phyloP scores from a whole-genome alignment of 1,284 basidiomycete species.

The Pseudozyma flocculosa region DNA sequence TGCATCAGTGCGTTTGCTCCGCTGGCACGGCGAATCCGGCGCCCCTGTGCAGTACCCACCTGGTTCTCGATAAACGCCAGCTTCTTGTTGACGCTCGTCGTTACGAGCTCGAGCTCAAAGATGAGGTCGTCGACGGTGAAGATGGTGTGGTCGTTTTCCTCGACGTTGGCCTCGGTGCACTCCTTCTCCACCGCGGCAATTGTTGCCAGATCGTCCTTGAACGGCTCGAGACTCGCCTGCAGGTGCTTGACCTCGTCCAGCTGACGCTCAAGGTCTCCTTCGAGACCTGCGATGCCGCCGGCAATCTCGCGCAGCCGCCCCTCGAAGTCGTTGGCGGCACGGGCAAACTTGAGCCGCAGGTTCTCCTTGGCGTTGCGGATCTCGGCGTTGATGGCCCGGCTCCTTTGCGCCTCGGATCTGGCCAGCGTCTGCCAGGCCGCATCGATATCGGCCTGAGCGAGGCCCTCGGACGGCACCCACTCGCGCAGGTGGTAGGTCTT shows the following conservation, averaged over 20 bases:
- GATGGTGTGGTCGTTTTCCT: constrained; percentile 94
- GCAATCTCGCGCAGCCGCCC: constrained; percentile 33
- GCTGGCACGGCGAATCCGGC: no score
- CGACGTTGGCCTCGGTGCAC: constrained; percentile 86
- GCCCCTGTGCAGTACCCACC: constrained; percentile 61
- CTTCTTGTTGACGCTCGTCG: constrained; percentile 81
- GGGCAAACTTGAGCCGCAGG: constrained; percentile 78
- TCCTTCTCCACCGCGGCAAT: constrained; percentile 60
- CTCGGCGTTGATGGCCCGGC: constrained; percentile 82
- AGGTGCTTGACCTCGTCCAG: constrained; percentile 27
- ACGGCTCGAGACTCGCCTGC: constrained; percentile 25
- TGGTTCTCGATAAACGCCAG: constrained; percentile 95
- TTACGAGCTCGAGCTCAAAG: constrained; percentile 82
- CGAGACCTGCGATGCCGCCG: constrained; percentile 32
- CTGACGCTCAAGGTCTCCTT: constrained; percentile 45
- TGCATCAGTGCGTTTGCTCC: no score
- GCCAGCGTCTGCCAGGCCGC: constrained; percentile 74
- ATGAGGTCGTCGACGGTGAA: constrained; percentile 85
- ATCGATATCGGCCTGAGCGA: constrained; percentile 69
- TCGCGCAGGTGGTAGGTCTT: constrained; percentile 73
- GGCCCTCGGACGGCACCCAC: constrained; percentile 41
- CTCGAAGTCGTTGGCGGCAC: constrained; percentile 81
- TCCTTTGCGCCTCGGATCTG: constrained; percentile 73
- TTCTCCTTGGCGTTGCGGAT: constrained; percentile 71
- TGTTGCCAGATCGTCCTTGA: constrained; percentile 22